These are phyloP conservation scores for Eragrostis curvula DNA, from an alignment of 176 grass and related monocot species.

Conservation along the genomic window DNA sequence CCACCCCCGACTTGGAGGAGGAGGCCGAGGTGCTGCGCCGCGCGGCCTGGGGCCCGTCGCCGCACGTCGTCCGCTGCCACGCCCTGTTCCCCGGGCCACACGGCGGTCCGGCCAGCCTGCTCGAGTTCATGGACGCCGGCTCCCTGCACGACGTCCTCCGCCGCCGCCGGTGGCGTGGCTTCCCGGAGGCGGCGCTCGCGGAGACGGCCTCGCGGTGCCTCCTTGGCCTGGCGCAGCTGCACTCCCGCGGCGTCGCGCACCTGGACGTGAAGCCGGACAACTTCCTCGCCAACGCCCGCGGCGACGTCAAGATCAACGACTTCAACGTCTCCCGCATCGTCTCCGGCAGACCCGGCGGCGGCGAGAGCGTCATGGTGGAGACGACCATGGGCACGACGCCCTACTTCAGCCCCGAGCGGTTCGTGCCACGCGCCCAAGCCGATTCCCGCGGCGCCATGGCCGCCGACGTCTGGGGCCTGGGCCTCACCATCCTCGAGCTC, in stretches of 20 bases:
- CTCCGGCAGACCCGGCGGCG: too few relatives aligned
- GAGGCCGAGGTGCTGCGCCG: constrained; percentile 38
- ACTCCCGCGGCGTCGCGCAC: constrained; percentile 41
- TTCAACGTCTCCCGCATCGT: too few relatives aligned
- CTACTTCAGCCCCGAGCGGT: too few relatives aligned
- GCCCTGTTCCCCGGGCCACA: not conserved
- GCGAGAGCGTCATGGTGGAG: too few relatives aligned
- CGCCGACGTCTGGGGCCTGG: too few relatives aligned
- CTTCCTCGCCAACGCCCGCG: constrained; percentile 32
- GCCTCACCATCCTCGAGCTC: too few relatives aligned
- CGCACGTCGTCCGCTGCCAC: constrained; percentile 45
- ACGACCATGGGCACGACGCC: too few relatives aligned
- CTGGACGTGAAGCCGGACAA: constrained; percentile 52
- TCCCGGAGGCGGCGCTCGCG: constrained; percentile 48
- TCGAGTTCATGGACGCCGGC: constrained; percentile 48
- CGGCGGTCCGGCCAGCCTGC: not conserved
- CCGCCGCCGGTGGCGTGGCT: not conserved
- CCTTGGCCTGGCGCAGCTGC: constrained; percentile 34
- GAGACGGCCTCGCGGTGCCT: constrained; percentile 39
- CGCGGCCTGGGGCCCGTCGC: not conserved
- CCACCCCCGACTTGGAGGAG: not conserved
- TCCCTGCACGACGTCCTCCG: constrained; percentile 20
- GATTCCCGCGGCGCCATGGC: too few relatives aligned
- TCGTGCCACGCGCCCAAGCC: too few relatives aligned
- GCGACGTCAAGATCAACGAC: constrained; percentile 43